phyloP scores from a whole-genome alignment of 1,284 basidiomycete genomes.

The Hortiboletus rubellus region DNA sequence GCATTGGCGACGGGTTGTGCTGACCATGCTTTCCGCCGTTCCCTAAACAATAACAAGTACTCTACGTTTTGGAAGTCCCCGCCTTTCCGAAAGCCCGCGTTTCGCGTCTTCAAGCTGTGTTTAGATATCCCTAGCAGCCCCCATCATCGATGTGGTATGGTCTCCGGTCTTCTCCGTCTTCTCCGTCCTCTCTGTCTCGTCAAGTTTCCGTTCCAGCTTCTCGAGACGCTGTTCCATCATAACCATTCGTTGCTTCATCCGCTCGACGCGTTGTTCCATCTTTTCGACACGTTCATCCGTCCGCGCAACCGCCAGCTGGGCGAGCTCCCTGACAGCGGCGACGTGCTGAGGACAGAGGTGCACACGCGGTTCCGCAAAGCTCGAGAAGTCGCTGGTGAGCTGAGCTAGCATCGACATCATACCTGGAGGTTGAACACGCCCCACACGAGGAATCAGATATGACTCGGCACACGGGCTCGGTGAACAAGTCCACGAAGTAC shows the following conservation, averaged over 20 bases:
- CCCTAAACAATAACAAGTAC: too few relatives aligned
- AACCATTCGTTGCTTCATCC: not conserved
- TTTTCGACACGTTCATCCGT: not conserved
- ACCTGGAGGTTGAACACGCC: not conserved
- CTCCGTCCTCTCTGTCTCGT: not conserved
- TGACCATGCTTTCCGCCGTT: too few relatives aligned
- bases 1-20: too few relatives aligned
- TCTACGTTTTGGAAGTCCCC: too few relatives aligned
- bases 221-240: not conserved
- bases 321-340: not conserved
- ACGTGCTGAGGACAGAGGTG: conserved; percentile 1
- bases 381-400: not conserved
- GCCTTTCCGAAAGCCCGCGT: too few relatives aligned
- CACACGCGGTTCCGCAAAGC: not conserved
- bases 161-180: too few relatives aligned
- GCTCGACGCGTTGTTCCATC: not conserved
- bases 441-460: too few relatives aligned
- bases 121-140: too few relatives aligned
- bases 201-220: not conserved
- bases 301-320: not conserved
- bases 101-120: too few relatives aligned
- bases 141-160: too few relatives aligned
- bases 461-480: not conserved
- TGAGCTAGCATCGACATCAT: not conserved
- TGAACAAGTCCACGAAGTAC: not conserved